Evolutionary conservation across 257 asterid genomes (phyloP).

Genomic region (Coffea canephora): DNA sequence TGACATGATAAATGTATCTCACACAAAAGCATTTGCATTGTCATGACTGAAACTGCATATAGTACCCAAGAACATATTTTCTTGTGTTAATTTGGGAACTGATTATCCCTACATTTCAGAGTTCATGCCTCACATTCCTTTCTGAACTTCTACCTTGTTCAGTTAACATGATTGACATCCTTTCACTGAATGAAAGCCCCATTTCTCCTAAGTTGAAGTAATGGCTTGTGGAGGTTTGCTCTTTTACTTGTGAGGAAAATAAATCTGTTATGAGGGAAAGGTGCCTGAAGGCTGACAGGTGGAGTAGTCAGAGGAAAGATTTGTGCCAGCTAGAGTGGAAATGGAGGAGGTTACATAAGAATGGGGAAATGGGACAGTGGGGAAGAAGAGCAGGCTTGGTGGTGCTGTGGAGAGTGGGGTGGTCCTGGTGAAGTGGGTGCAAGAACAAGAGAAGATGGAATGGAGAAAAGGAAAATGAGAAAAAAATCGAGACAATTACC

Average conservation of each 20-base stretch:
- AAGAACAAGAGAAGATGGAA: neutral
- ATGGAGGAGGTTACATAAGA: neutral
- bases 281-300: neutral
- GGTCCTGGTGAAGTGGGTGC: neutral
- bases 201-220: neutral
- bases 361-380: neutral
- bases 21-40: neutral
- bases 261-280: neutral
- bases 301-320: neutral
- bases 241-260: neutral
- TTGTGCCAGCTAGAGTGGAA: neutral
- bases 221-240: neutral
- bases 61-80: neutral
- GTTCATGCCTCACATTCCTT: neutral
- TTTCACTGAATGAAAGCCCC: neutral
- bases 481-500: neutral
- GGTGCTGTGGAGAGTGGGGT: neutral
- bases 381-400: neutral
- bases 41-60: neutral
- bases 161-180: neutral
- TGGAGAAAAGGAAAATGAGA: neutral
- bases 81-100: neutral
- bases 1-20: neutral
- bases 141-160: neutral
- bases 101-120: neutral